Evolutionary conservation across 495 filamentous ascomycete species (phyloP), one percentile per base, ranked within the genome.

Genomic region (Lepidopterella palustris): DNA sequence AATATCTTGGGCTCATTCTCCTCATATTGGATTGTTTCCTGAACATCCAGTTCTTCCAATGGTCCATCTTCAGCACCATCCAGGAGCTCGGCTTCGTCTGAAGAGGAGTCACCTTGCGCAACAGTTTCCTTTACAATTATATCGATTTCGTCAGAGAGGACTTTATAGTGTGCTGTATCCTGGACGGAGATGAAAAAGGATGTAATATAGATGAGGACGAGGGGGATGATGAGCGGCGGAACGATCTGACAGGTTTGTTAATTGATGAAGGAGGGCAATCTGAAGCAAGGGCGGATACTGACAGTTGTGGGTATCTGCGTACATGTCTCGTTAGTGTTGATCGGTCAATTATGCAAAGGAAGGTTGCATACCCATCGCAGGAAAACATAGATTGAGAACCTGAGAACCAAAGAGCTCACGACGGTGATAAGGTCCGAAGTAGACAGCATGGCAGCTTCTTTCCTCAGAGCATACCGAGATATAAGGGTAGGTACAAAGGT

Each of bases 361-460:
- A 13, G 42, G 20, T 40, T 20, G 27, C 77, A 63, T 78, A 95
- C 90, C 90, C 90, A 96, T 84, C 93, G 79, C 24, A 97, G 74
- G 70, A 97, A 96, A 57, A 91, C 63, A 68, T 86, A 93, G 55
- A 80, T 76, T 11, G 77, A 57, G 1, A 84, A 24, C 52, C 91
- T 80, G 51, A 96, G 66, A 1, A 67, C 68, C 1, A 79, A 59
- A 8, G 90, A 93, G 74, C 83, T 88, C 13, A 77, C 64, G 21
- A 74, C 73, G 18, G 74, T 75, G 40, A 73, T 50, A 20, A 61
- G 31, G 32, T 66, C 60, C 20, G 55, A 58, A 26, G 49, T 45
- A 45, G 60, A 56, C 21, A 28, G 47, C 64, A 67, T 67, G 6
- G 47, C 5, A 26, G 47, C 39, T n/a, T n/a, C 13, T 42, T 18